phyloP scores from a whole-genome alignment of 371 early-diverging fungal genomes.

The Paraphysoderma sedebokerense region DNA sequence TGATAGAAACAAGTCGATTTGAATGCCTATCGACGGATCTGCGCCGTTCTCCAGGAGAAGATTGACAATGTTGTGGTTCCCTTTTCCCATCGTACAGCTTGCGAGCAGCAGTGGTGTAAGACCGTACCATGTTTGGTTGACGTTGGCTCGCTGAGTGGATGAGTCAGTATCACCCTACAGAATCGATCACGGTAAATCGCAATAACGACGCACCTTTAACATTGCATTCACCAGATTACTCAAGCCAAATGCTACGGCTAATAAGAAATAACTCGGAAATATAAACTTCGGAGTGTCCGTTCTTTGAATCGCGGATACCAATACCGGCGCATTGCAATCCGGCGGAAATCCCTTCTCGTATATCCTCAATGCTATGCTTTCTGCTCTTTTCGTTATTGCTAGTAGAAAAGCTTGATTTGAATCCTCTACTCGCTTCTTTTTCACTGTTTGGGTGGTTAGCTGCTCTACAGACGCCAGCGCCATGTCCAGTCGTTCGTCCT shows the following conservation, averaged over 20 bases:
- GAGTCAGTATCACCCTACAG: background rate
- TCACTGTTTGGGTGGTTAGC: constrained; percentile 9
- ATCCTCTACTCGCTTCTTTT: constrained; percentile 14
- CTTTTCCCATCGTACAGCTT: background rate
- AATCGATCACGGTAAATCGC: background rate
- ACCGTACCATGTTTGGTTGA: constrained; percentile 23
- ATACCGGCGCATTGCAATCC: constrained; percentile 20
- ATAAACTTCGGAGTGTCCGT: constrained; percentile 6
- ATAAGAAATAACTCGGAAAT: constrained; percentile 20
- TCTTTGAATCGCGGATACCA: constrained; percentile 1
- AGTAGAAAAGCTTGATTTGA: constrained; percentile 15
- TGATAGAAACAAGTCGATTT: too few species aligned
- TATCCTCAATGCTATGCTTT: constrained; percentile 19
- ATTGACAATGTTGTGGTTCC: background rate
- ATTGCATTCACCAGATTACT: constrained; percentile 18
- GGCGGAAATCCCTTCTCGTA: constrained; percentile 28
- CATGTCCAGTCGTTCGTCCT: too few species aligned
- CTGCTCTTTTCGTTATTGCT: constrained; percentile 20
- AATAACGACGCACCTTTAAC: constrained; percentile 24
- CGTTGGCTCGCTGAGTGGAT: constrained; percentile 10
- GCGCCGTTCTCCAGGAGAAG: background rate
- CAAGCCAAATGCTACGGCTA: constrained; percentile 20
- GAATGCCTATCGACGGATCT: background rate
- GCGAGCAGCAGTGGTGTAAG: constrained; percentile 10
- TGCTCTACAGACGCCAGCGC: too few species aligned